These are phyloP conservation scores for Saccharomyces mikatae DNA, from an alignment of 805 yeast genomes.

Conservation along the genomic window DNA sequence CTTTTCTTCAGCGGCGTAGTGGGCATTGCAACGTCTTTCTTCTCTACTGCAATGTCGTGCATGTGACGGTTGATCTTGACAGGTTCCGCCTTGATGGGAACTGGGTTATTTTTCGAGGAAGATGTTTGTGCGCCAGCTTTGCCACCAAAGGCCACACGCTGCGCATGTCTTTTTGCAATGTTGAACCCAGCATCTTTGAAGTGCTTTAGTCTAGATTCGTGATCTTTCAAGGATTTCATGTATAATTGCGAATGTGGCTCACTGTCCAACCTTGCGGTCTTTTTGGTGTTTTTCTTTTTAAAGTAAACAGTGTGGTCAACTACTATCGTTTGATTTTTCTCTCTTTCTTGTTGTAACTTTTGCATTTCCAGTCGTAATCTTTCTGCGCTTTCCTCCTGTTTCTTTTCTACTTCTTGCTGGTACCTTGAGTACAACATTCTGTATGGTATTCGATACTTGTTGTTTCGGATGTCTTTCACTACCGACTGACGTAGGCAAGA, in stretches of 20 bases:
- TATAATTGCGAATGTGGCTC: conserved; percentile 10
- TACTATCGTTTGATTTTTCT: conserved; percentile 25
- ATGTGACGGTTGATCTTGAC: background rate
- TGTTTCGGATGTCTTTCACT: conserved; percentile 14
- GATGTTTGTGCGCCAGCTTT: conserved; percentile 16
- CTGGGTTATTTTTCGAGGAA: background rate
- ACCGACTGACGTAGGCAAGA: conserved; percentile 10
- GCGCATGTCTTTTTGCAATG: conserved; percentile 10
- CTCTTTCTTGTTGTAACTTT: conserved; percentile 26
- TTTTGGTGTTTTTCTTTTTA: conserved; percentile 6
- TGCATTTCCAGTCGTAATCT: conserved; percentile 28
- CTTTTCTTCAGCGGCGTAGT: conserved; percentile 5
- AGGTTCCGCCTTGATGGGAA: background rate
- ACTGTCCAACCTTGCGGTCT: conserved; percentile 2
- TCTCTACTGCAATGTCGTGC: background rate
- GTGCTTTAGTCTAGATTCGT: conserved; percentile 14
- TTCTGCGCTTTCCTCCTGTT: conserved; percentile 31
- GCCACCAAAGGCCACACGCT: conserved; percentile 30
- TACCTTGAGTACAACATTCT: conserved; percentile 31
- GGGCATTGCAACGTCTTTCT: background rate
- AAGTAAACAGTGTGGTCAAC: conserved; percentile 16
- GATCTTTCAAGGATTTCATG: conserved; percentile 15
- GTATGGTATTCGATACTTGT: conserved; percentile 30
- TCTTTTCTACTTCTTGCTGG: conserved; percentile 27
- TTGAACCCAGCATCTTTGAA: conserved; percentile 14